A percentile compares a stretch with the other conserved stretches of the same genome.
phyloP scores from a whole-genome alignment of 139 green algal genomes.

The Eudorina sp. region DNA sequence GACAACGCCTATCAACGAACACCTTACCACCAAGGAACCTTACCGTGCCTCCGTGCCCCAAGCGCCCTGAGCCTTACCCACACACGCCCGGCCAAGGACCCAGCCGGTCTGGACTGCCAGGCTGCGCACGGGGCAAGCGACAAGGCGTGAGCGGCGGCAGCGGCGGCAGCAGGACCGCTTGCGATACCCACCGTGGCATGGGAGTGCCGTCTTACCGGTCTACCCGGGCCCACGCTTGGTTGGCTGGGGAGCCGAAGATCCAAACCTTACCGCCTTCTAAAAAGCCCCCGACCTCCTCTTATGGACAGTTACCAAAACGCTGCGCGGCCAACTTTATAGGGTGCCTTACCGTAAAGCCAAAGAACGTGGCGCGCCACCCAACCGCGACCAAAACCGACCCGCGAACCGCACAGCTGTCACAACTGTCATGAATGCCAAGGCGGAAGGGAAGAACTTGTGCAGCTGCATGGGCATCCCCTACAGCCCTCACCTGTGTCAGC shows the following conservation, averaged over 20 bases:
- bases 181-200: slow-evolving; percentile 20
- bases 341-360: background rate
- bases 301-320: background rate
- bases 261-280: slow-evolving; percentile 5
- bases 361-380: too few relatives aligned
- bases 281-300: background rate
- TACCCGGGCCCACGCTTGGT: too few relatives aligned
- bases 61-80: background rate
- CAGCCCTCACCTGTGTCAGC: background rate
- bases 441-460: too few relatives aligned
- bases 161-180: background rate
- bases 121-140: background rate
- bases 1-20: background rate
- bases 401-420: background rate
- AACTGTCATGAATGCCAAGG: background rate
- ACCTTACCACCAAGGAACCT: background rate
- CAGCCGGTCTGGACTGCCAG: background rate
- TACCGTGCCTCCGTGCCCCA: background rate
- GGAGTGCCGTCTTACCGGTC: too few relatives aligned
- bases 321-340: background rate
- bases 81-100: background rate
- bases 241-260: too few relatives aligned
- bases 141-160: background rate
- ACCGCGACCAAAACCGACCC: background rate
- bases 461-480: too few relatives aligned